Base-by-base conservation (phyloP, 305 asterid genomes). In the Fraxinus platypoda region DNA sequence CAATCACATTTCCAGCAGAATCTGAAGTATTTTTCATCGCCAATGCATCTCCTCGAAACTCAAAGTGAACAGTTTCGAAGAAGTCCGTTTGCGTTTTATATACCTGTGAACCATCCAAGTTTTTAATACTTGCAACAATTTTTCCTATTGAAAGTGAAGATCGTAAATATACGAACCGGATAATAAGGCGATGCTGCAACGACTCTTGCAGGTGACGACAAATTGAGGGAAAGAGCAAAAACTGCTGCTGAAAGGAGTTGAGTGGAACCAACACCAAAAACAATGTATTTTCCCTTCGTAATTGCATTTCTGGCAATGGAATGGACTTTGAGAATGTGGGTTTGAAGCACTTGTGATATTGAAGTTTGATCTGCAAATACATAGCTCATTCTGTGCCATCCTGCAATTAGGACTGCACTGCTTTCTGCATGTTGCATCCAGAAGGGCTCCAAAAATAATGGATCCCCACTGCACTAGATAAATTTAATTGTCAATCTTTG, bases 361-460 rank as follows among this genome's bases (percentile, higher is more conserved):
- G 0, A 2, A 33, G 87, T 9, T 0, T 54, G 6, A 38, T 85
- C 90, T 1, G 80, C 2, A 31, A 81, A 94, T 0, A 0, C 0
- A 71, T 94, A 93, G 86, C 97, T 88, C 98, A 92, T 92, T 81
- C 98, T 81, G 71, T 91, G 95, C 95, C 98, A 92, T 3, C 95
- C 95, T 26, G 93, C 21, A 4, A 92, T 49, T 0, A 92, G 9
- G 1, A 92, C 80, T 49, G 95, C 95, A 85, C 93, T 87, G n/a
- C 81, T 81, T 0, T 82, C 85, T 46, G 95, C 94, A 49, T 91
- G 78, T 79, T 88, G 83, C 88, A 82, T 73, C 95, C 95, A 92
- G 21, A 86, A 92, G 0, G 95, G 92, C 88, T 93, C 98, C 83
- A 93, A 75, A 76, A 88, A 91, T 72, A 90, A 52, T 13, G 97